Base-by-base conservation (phyloP, 148 eudicot genomes). In the Rhododendron kiyosumense region DNA sequence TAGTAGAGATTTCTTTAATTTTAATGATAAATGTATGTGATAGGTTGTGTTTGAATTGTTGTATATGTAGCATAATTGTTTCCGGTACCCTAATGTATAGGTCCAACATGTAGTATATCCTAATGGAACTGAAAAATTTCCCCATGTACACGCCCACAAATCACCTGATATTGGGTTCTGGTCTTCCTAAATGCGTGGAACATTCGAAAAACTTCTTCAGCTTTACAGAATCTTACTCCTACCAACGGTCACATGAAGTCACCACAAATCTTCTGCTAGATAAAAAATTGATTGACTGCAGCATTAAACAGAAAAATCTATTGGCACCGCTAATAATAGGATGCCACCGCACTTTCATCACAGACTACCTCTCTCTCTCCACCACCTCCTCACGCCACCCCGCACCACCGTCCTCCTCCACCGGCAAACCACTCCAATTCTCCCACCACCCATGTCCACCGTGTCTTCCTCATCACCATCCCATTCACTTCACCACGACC, bases 391-490 rank as follows among this genome's bases (percentile, higher is more conserved):
- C 83, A 49, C 34, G 83, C 87, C 48, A 69, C 71, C 30, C 73
- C 17, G 65, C 81, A 61, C 74, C 71, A 36, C 89, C 80, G 32
- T 76, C 89, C 86, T 54, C 83, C 74, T 28, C 69, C 84, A 15
- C 79, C 84, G 69, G 41, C 86, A n/a, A 67, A 43, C 30, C 26
- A 57, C 79, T 8, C 69, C 85, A 1, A 34, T 75, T 61, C 54
- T 85, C 89, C n/a, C 65, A 59, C 26, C 65, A 20, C 84, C 89
- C 90, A 92, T 94, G 96, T 92, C 95, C 83, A 59, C 95, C 79
- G 46, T 79, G 54, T 92, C 94, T 14, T 92, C 95, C 3, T 85
- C 96, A 20, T 83, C 92, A 2, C 78, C 91, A 41, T 46, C 94
- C 61, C 43, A 89, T 1, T 54, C 91, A 14, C 11, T n/a, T 7